Percentiles rank a stretch among this genome's conserved stretches.
Conservation (phyloP, 345 rosid species). For the Brassica cretica region DNA sequence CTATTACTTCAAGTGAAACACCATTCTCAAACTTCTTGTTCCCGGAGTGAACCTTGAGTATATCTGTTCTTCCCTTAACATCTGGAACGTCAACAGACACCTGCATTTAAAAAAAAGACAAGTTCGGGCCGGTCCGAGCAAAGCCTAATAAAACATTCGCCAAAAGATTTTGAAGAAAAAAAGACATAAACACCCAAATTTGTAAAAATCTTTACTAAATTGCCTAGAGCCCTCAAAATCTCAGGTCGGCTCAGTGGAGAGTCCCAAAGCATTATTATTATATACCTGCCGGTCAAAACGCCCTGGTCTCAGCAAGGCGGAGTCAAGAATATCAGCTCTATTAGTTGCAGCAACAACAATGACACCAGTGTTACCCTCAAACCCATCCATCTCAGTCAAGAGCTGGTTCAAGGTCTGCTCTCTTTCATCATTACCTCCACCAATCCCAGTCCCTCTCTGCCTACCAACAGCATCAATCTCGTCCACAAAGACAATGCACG, state of each 20-base stretch:
- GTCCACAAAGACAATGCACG: slow-evolving; percentile 93
- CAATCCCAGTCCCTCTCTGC: slow-evolving; percentile 91
- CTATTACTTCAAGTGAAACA: slow-evolving; percentile 84
- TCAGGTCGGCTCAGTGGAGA: too few species aligned
- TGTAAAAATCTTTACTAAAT: too few species aligned
- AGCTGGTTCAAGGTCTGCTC: slow-evolving; percentile 95
- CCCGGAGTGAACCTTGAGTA: slow-evolving; percentile 83
- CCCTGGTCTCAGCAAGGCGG: slow-evolving; percentile 90
- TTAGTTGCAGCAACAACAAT: slow-evolving; percentile 94
- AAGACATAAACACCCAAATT: too few species aligned
- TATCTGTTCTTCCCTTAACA: slow-evolving; percentile 83
- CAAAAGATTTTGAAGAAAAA: too few species aligned
- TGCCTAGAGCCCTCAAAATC: too few species aligned
- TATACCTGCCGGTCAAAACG: slow-evolving; percentile 90
- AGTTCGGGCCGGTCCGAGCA: too few species aligned
- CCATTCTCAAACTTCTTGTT: slow-evolving; percentile 90
- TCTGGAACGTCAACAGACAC: slow-evolving; percentile 95
- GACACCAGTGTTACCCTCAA: slow-evolving; percentile 90
- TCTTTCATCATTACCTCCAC: slow-evolving; percentile 94
- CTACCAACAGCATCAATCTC: slow-evolving; percentile 98
- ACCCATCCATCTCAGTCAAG: slow-evolving; percentile 97
- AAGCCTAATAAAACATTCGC: too few species aligned
- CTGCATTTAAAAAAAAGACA: slow-evolving; percentile 54
- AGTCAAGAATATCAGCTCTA: slow-evolving; percentile 88
- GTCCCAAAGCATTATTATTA: neutral